phyloP scores from a whole-genome alignment of 2,329 filamentous ascomycete species.

The Stemphylium beticola region DNA sequence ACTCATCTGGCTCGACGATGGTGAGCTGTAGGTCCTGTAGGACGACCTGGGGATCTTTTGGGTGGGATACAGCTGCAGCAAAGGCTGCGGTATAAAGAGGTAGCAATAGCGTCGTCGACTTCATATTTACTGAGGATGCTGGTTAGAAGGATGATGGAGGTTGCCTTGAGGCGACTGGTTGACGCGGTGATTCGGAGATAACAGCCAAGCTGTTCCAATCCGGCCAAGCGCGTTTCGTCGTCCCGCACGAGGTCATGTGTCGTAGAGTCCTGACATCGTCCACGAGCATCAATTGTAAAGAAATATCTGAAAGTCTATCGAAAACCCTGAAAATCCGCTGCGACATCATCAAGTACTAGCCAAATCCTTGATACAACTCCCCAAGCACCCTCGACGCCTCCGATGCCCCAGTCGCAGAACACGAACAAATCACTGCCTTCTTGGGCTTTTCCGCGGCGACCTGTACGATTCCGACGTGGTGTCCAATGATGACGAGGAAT shows the following conservation, averaged over 20 bases:
- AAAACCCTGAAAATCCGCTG: background rate
- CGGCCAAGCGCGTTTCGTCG: constrained; percentile 9
- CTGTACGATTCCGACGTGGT: too few species aligned
- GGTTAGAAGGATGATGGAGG: background rate
- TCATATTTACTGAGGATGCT: constrained; percentile 34
- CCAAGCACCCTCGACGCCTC: too few species aligned
- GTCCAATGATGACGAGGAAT: too few species aligned
- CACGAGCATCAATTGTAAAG: background rate
- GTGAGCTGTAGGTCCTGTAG: constrained; percentile 38
- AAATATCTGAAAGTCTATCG: background rate
- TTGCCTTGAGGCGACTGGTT: constrained; percentile 17
- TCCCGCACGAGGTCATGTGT: constrained; percentile 15
- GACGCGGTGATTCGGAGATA: constrained; percentile 17
- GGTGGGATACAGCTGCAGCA: constrained; percentile 34
- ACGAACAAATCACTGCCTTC: too few species aligned
- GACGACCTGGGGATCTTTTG: constrained; percentile 36
- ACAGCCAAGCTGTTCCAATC: constrained; percentile 6
- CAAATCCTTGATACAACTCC: too few species aligned
- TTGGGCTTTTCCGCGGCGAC: too few species aligned
- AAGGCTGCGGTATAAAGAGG: constrained; percentile 41
- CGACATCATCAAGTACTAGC: too few species aligned
- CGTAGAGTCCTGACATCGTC: background rate
- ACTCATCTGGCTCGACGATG: constrained; percentile 41
- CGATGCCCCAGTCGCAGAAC: too few species aligned
- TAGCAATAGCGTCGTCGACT: constrained; percentile 41